Base-by-base conservation (phyloP, 306 rosid species). In the Trifolium repens region DNA sequence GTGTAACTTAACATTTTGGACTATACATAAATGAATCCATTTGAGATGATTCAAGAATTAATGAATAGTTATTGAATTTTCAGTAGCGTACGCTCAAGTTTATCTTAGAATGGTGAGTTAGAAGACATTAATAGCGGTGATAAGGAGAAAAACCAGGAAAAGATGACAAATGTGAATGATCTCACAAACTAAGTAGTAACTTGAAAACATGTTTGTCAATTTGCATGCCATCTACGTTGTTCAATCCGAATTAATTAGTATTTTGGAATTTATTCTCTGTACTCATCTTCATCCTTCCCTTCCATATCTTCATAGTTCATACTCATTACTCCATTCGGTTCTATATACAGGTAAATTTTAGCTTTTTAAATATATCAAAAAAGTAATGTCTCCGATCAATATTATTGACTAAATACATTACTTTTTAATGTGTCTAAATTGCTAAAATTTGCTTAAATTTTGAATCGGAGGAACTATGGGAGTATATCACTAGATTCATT, bases 161-260 rank as follows among this genome's bases (percentile, higher is more conserved):
- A 65, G 65, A 80, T 60, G 94, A 88, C 88, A 86, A 58, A 75
- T 86, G 85, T 72, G 80, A 80, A 81, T 49, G 47, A 37, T 73
- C 59, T 73, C 68, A 79, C 64, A 37, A 44, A 30, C 17, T 12
- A 43, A 44, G 34, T 69, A 70, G 24, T 13, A 9, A 78, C 59
- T 17, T 53, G 44, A 9, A 72, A 84, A 77, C 78, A 77, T 62
- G 70, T 85, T 71, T 44, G 67, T 15, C 26, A 27, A 27, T 10
- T 46, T 60, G 72, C 76, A 74, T 78, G 34, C 81, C 76, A 74
- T 79, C 16, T 82, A 80, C 86, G 81, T 79, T 83, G 58, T 81
- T 83, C 67, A 67, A 30, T 72, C 57, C 55, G 32, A 32, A 40
- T 75, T 24, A 53, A 39, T 39, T 39, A 39, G 9, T 16, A 53